Conservation (phyloP, 257 asterid species). For the Solanum megistacrolobum region DNA sequence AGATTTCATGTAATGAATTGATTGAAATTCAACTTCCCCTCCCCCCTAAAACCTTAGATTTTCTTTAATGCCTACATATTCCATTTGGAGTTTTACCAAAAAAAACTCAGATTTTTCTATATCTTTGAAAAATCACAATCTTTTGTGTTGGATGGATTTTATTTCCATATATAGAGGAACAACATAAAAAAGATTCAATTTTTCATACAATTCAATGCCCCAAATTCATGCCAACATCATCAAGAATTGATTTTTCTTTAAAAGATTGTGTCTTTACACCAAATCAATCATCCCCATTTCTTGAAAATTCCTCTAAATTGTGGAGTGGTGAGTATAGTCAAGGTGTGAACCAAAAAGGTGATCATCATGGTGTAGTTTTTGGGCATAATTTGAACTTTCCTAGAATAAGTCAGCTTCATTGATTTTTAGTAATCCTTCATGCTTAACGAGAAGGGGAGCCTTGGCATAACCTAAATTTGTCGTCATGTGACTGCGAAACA, state of each 20-base stretch:
- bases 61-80: not conserved
- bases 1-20: not conserved
- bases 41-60: not conserved
- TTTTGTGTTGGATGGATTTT: too few relatives aligned
- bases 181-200: slow-evolving; percentile 39
- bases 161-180: slow-evolving; percentile 28
- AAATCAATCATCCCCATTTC: slow-evolving; percentile 1
- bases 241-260: slow-evolving; percentile 24
- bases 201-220: slow-evolving; percentile 16
- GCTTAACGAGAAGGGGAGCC: not conserved
- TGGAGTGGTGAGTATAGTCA: slow-evolving; percentile 30
- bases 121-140: slow-evolving; percentile 8
- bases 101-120: slow-evolving; percentile 18
- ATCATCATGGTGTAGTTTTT: slow-evolving; percentile 25
- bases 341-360: not conserved
- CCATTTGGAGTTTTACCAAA: not conserved
- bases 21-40: not conserved
- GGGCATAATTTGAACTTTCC: slow-evolving; percentile 15
- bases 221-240: not conserved
- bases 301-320: slow-evolving; percentile 28
- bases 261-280: slow-evolving; percentile 22
- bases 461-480: not conserved
- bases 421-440: not conserved
- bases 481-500: not conserved
- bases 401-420: slow-evolving; percentile 12